Evolutionary conservation across 2,329 filamentous ascomycete species (phyloP), one percentile per base, ranked within the genome.

Genomic region (Aspergillus pseudoglaucus): DNA sequence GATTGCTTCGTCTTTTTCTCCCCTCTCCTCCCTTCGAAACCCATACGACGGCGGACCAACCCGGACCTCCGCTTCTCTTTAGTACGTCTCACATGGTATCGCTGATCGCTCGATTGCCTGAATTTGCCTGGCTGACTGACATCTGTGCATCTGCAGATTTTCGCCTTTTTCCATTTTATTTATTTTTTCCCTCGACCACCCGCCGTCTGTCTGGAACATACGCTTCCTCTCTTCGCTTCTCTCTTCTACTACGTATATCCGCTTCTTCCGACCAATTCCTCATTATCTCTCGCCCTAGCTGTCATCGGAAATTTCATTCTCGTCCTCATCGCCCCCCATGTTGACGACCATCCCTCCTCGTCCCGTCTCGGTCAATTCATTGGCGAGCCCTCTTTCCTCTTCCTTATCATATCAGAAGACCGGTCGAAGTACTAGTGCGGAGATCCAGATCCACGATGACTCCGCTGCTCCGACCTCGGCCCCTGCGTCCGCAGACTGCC

Each of bases 311-410:
- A 45, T 47, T 10, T 27, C 47, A 4, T 52, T 53, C n/a, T 46
- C 47, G 15, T 46, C 45, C 27, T 42, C 49, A 22, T 52, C 50
- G 47, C 47, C 47, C 52, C 47, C 48, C 53, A 65, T 65, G 59
- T 54, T 65, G 38, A 58, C 63, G 23, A 53, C 62, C 23, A 54
- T 64, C 25, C 61, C 63, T 50, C 56, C 61, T 22, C 59, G 60
- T 39, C 61, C 63, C 2, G 59, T 62, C 22, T 67, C 63, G 8
- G 62, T 66, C 50, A 64, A 64, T 53, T 62, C 62, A 6, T 52
- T 65, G 48, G 56, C 55, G 17, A 59, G 57, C 15, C 58, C 58
- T 5, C 43, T 53, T 10, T 54, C 59, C 15, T 45, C 59, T 17
- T 30, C 53, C 6, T 41, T 59, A 8, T 50, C 58, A 32, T 58